Base-by-base conservation (phyloP, 805 yeast species). In the Lipomyces kockii region DNA sequence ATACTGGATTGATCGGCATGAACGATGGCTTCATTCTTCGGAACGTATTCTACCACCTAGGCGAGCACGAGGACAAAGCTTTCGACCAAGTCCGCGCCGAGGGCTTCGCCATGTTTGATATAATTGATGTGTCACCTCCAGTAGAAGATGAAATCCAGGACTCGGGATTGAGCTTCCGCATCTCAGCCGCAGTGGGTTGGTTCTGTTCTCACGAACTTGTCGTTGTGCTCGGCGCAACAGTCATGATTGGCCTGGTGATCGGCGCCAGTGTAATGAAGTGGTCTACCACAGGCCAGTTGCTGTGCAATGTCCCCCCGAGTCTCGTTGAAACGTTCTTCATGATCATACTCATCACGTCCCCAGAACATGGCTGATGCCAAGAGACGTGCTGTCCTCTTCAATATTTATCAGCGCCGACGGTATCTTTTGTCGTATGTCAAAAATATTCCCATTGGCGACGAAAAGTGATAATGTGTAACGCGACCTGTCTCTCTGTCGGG, bases 1-100 rank as follows among this genome's bases (percentile, higher is more conserved):
- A 82, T 67, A 80, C 84, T 0, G 84, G 84, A 22, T 74, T 82
- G 27, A 75, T 81, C 53, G 84, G 84, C 0, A 81, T 81, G 67
- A 62, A 79, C 58, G 84, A 82, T 67, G 83, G 84, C 1, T 82
- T 80, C 68, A 80, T 78, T 49, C 72, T 82, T 49, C 75, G 84
- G 72, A 78, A 80, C 62, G 80, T 78, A 20, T 81, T 78, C 55
- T 76, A 74, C 58, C 73, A 80, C 35, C 74, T 72, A 29, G 73
- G 74, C 5, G 22, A 52, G 27, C 66, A 75, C 49, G 74, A 71
- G 46, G 68, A 74, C 14, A 46, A 39, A 12, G 35, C 78, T 56
- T 79, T 78, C 58, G 67, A 61, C 1, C 65, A 62, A 7, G 73
- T 81, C 8, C 75, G 78, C 1, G 71, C 72, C 5, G 80, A 79